Percentiles rank a stretch among this genome's conserved stretches.
These are phyloP conservation scores for Phytophthora rubi DNA, from an alignment of 352 stramenopile genomes.

Conservation along the genomic window DNA sequence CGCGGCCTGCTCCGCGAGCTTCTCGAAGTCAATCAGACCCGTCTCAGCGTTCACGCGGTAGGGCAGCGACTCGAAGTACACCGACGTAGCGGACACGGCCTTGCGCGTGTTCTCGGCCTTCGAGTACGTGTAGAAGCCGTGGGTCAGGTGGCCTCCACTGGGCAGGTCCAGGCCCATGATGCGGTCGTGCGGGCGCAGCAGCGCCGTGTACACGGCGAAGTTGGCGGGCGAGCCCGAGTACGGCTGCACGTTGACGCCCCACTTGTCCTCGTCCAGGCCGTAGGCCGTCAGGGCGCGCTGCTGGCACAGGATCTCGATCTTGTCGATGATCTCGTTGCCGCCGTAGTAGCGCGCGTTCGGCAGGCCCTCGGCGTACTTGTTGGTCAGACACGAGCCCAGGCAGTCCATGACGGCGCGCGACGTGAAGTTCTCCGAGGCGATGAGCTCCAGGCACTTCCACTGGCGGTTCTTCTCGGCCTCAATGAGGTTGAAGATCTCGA, in stretches of 20 bases:
- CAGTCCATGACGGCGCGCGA: constrained; percentile 99
- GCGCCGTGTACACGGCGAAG: constrained; percentile 99
- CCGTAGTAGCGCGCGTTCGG: constrained; percentile 98
- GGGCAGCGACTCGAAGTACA: constrained; percentile 99
- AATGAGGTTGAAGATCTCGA: constrained; percentile 98
- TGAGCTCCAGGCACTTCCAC: constrained; percentile 98
- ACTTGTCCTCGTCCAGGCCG: constrained; percentile 92
- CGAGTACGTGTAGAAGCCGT: constrained; percentile 98
- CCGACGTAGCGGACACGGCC: constrained; percentile 98
- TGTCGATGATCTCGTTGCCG: constrained; percentile 98
- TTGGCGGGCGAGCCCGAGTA: constrained; percentile 98
- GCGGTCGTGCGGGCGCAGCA: constrained; percentile 97
- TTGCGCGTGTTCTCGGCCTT: constrained; percentile 98
- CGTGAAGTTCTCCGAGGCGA: constrained; percentile 99
- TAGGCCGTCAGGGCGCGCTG: constrained; percentile 95
- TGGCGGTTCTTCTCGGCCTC: constrained; percentile 98
- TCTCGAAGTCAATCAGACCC: constrained; percentile 98
- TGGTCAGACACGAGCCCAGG: constrained; percentile 98
- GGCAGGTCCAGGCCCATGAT: constrained; percentile 99
- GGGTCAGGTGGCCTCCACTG: constrained; percentile 98
- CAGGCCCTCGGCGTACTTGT: constrained; percentile 99
- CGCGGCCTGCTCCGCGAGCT: constrained; percentile 92
- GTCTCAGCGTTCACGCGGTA: constrained; percentile 96
- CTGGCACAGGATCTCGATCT: constrained; percentile 96
- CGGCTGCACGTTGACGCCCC: constrained; percentile 99